Base-by-base conservation (phyloP, 2,329 filamentous ascomycete species). In the Paraphoma sp. region DNA sequence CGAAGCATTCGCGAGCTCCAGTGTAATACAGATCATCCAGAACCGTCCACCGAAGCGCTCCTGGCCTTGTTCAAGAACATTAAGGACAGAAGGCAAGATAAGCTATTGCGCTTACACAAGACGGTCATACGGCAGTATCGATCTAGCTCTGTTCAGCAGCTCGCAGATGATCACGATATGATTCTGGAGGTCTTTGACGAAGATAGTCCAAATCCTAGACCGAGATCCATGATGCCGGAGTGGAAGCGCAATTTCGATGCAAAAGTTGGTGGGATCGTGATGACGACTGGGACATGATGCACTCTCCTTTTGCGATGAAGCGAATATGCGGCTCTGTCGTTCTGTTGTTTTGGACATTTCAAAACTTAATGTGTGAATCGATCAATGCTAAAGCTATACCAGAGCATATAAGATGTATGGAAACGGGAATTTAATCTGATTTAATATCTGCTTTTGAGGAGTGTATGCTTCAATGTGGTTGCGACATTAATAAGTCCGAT, bases 181-280 rank as follows among this genome's bases (percentile, higher is more conserved):
- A 53, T 50, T 4, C 51, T 74, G 11, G 70, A 72, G n/a, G 53
- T 63, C 1, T 73, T 72, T 18, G 64, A 68, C 18, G 51, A 56
- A 11, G 50, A 50, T 6, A 48, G 51, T 1, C 52, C 45, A 9
- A 48, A 62, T 1, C 60, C 63, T 1, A 50, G 60, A 16, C 56
- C 59, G 6, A 64, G 67, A 31, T 60, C 62, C 0, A 69, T 71
- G 67, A 71, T 75, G 68, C 73, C 73, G 7, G 29, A 57, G 6
- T 76, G 73, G 73, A 75, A 73, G 45, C 54, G 73, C 7, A 62
- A 68, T 17, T 75, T 75, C 31, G 60, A 66, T 29, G 52, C 57
- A 6, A 52, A 48, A 10, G 63, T 70, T 1, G 61, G 67, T 6
- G 67, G 67, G 1, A 70, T 70, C 16, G 65, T 70, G 17, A 56